Base-by-base conservation (phyloP, 2,329 filamentous ascomycete species). In the Claviceps monticola region DNA sequence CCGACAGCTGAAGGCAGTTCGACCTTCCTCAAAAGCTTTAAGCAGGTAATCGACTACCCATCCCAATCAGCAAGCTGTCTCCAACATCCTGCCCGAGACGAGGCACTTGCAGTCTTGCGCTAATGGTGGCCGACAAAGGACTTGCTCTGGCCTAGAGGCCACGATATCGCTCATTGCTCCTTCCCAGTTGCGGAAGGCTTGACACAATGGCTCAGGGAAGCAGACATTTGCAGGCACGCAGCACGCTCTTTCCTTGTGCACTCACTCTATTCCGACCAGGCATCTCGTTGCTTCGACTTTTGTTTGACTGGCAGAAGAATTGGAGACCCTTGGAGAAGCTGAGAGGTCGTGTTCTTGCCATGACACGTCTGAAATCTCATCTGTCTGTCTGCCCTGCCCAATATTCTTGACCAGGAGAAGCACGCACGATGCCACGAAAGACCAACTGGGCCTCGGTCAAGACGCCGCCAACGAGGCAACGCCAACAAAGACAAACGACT, bases 401-500 rank as follows among this genome's bases (percentile, higher is more conserved):
- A 37, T 7, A 17, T 29, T 17, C 6, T 7, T 17, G 41, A 14
- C 9, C 37, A 42, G 23, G 21, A 49, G n/a, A 43, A 21, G 48
- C 26, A 49, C 7, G 3, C 37, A 46, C 9, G 9, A 50, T 50
- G 49, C 49, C 41, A 6, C 44, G 37, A 3, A 47, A 42, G 21
- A 41, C 23, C 23, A 42, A 11, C 11, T 14, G 50, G 44, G 21
- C 21, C 14, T 51, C 39, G 23, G 26, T 13, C 26, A 53, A 51
- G n/a, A 50, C 48, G 34, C 45, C 46, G 37, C 38, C 49, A 23
- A 41, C 43, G 41, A 53, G 42, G 21, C 60, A 52, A 46, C 36
- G 21, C 21, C 57, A 54, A 37, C 54, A 52, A 19, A 55, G 51
- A 14, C 14, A 50, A 42, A 39, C 56, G 11, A 57, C 57, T 0